Evolutionary conservation across 192 early-diverging fungal genomes (phyloP).

Genomic region (Coemansia sp.): DNA sequence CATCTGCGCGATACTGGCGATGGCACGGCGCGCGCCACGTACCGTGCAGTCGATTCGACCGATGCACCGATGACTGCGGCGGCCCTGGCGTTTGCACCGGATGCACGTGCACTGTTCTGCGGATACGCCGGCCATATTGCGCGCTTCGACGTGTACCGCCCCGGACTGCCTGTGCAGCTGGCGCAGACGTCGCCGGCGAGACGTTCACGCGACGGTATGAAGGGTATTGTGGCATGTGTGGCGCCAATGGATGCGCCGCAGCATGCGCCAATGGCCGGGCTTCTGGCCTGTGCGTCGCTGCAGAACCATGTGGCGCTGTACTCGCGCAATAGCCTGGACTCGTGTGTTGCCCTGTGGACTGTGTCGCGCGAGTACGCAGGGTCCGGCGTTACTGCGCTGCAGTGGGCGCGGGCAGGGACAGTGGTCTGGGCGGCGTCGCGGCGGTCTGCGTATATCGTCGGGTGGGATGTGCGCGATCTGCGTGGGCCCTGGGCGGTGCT

Average conservation of each 20-base stretch:
- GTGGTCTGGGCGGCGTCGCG: conserved; percentile 71
- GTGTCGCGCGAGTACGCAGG: conserved; percentile 54
- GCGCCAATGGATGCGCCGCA: conserved; percentile 47
- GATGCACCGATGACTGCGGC: conserved; percentile 68
- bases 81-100: conserved; percentile 66
- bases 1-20: conserved; percentile 67
- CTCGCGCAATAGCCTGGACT: conserved; percentile 44
- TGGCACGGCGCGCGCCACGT: conserved; percentile 59
- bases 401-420: conserved; percentile 67
- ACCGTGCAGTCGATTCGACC: conserved; percentile 62
- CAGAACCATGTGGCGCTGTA: conserved; percentile 68
- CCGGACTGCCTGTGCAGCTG: conserved; percentile 58
- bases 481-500: conserved; percentile 59
- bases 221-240: conserved; percentile 74
- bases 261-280: conserved; percentile 29
- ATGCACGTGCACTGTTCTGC: conserved; percentile 66
- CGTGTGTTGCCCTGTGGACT: conserved; percentile 14
- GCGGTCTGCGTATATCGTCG: conserved; percentile 59
- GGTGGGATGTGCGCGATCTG: conserved; percentile 82
- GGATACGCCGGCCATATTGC: conserved; percentile 69
- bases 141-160: conserved; percentile 67
- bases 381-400: conserved; percentile 55
- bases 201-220: conserved; percentile 71
- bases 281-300: conserved; percentile 77
- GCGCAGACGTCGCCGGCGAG: conserved; percentile 59